Conservation (phyloP, 805 yeast genomes). For the Kodamaea neixiangensis region DNA sequence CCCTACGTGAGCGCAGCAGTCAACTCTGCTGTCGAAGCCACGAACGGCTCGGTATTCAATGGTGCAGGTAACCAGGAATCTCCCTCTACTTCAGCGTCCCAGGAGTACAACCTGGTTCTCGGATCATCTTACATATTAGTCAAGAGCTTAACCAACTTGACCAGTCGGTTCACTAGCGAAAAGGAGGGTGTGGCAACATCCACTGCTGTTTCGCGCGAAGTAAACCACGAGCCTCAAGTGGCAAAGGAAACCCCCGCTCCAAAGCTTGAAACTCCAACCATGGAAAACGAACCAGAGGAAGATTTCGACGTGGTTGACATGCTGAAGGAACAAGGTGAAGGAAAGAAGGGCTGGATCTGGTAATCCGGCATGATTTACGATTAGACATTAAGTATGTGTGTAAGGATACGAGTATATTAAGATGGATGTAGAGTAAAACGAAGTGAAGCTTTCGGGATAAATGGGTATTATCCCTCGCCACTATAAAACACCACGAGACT, state of each 20-base stretch:
- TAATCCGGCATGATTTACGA: conserved; percentile 6
- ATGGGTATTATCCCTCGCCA: background rate
- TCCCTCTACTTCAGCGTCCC: background rate
- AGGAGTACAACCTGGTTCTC: conserved; percentile 8
- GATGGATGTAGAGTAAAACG: background rate
- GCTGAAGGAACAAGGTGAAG: conserved; percentile 7
- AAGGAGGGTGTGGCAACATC: conserved; percentile 5
- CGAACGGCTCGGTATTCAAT: background rate
- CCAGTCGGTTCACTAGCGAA: conserved; percentile 9
- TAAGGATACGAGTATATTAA: background rate
- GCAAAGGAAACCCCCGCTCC: background rate
- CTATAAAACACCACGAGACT: background rate
- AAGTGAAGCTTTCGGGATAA: background rate
- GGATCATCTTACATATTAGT: conserved; percentile 18
- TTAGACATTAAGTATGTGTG: background rate
- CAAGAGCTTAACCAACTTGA: conserved; percentile 9
- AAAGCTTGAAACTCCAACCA: background rate
- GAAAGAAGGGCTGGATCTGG: conserved; percentile 20
- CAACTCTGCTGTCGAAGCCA: background rate
- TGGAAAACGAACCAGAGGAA: conserved; percentile 9
- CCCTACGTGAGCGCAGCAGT: conserved; percentile 7
- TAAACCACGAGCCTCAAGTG: background rate
- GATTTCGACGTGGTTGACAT: conserved; percentile 13
- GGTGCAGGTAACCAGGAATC: background rate
- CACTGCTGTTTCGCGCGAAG: background rate